phyloP scores from a whole-genome alignment of 1,284 basidiomycete species.

The Earliella scabrosa region DNA sequence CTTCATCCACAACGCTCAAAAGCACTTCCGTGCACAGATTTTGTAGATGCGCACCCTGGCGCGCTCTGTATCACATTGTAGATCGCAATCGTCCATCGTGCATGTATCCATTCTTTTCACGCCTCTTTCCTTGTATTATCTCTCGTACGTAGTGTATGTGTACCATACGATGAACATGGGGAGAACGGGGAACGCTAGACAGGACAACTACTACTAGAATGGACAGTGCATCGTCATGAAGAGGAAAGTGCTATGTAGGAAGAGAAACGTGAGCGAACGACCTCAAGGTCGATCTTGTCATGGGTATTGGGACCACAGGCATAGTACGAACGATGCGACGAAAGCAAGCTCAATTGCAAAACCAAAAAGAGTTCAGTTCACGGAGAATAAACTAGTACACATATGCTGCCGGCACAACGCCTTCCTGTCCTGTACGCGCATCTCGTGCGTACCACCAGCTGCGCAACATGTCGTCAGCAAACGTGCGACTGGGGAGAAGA shows the following conservation, averaged over 20 bases:
- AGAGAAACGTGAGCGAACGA: slow-evolving; percentile 26
- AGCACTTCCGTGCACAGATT: slow-evolving; percentile 73
- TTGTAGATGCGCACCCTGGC: slow-evolving; percentile 35
- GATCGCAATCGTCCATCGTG: not conserved
- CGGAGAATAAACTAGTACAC: slow-evolving; percentile 57
- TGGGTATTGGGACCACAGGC: slow-evolving; percentile 27
- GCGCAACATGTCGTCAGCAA: slow-evolving; percentile 1
- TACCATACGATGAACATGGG: slow-evolving; percentile 16
- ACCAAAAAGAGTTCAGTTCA: slow-evolving; percentile 24
- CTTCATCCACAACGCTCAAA: slow-evolving; percentile 86
- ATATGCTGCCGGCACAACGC: slow-evolving; percentile 89
- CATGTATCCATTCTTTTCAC: slow-evolving; percentile 11
- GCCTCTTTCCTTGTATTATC: slow-evolving; percentile 14
- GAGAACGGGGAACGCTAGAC: slow-evolving; percentile 11
- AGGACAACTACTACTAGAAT: slow-evolving; percentile 10
- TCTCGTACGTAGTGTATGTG: slow-evolving; percentile 23
- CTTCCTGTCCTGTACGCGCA: slow-evolving; percentile 76
- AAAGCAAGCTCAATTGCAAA: slow-evolving; percentile 32
- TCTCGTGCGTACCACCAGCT: slow-evolving; percentile 95
- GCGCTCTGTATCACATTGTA: not conserved
- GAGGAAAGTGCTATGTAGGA: slow-evolving; percentile 1
- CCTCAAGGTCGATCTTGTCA: slow-evolving; percentile 41
- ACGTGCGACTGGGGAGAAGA: not conserved
- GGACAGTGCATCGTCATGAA: slow-evolving; percentile 8
- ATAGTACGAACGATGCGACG: slow-evolving; percentile 25